Percentiles rank a stretch among this genome's conserved stretches.
These are phyloP conservation scores for Jaapia argillacea DNA, from an alignment of 768 basidiomycete genomes.

Conservation along the genomic window DNA sequence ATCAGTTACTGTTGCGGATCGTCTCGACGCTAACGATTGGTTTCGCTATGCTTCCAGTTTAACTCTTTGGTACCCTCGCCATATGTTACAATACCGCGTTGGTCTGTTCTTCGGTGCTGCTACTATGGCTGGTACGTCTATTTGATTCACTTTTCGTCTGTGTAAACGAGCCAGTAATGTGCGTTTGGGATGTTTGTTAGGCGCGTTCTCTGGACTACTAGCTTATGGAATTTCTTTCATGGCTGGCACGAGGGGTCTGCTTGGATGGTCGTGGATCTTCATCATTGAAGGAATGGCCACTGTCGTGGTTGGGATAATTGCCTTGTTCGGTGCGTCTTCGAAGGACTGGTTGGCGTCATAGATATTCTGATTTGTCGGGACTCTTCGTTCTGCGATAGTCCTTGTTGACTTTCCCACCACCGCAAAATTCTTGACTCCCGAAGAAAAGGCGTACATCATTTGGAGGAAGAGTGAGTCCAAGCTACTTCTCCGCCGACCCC, in stretches of 20 bases:
- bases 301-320: constrained; percentile 41
- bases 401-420: constrained; percentile 54
- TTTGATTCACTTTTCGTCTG: not conserved
- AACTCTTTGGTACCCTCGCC: constrained; percentile 24
- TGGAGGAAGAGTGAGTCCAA: constrained; percentile 43
- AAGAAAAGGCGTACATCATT: constrained; percentile 45
- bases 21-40: not conserved
- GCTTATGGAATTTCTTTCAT: constrained; percentile 26
- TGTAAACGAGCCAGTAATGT: not conserved
- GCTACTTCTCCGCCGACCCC: too few relatives aligned
- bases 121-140: constrained; percentile 15
- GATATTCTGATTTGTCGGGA: not conserved
- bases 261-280: constrained; percentile 17
- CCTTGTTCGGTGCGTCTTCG: constrained; percentile 34
- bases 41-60: too few relatives aligned
- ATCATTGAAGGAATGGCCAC: constrained; percentile 60
- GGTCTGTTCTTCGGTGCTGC: constrained; percentile 26
- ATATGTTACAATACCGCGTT: constrained; percentile 20
- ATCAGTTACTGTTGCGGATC: not conserved
- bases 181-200: not conserved
- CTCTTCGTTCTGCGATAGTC: constrained; percentile 21
- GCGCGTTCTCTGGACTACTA: constrained; percentile 19
- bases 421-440: constrained; percentile 49
- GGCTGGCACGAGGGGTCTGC: constrained; percentile 11
- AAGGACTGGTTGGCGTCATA: too few relatives aligned